These are phyloP conservation scores for Plectosphaerella plurivora DNA, from an alignment of 2,329 filamentous ascomycete genomes.

Conservation along the genomic window DNA sequence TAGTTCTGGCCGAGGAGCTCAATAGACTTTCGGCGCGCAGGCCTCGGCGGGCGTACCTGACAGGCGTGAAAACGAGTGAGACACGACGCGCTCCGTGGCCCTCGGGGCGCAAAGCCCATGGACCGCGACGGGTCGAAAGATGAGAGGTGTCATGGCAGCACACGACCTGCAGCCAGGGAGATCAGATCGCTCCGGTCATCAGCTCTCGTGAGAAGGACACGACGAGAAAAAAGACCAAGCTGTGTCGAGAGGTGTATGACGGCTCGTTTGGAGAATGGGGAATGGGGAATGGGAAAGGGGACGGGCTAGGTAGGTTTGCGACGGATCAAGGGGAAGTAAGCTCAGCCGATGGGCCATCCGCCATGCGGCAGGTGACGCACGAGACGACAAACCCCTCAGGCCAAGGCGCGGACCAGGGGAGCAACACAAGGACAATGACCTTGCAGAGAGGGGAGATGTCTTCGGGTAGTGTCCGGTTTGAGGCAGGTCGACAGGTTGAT, in stretches of 20 bases:
- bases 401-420: not conserved
- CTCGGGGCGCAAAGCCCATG: conserved; percentile 5
- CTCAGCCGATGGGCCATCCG: not conserved
- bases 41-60: conserved; percentile 4
- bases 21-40: not conserved
- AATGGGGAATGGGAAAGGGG: not conserved
- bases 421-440: too few species aligned
- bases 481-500: too few species aligned
- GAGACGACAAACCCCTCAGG: not conserved
- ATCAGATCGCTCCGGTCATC: conserved; percentile 7
- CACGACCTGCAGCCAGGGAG: conserved; percentile 7
- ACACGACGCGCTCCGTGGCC: conserved; percentile 5
- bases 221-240: not conserved
- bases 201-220: not conserved
- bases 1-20: not conserved
- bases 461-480: too few species aligned
- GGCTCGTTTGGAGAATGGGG: not conserved
- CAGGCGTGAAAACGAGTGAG: conserved; percentile 4
- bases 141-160: conserved; percentile 9
- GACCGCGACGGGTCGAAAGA: conserved; percentile 10
- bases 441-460: too few species aligned
- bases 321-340: not conserved
- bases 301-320: not conserved
- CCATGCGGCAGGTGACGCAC: not conserved
- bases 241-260: not conserved